Evolutionary conservation across 441 rosid species (phyloP).

Genomic region (Flueggea neowawraea): DNA sequence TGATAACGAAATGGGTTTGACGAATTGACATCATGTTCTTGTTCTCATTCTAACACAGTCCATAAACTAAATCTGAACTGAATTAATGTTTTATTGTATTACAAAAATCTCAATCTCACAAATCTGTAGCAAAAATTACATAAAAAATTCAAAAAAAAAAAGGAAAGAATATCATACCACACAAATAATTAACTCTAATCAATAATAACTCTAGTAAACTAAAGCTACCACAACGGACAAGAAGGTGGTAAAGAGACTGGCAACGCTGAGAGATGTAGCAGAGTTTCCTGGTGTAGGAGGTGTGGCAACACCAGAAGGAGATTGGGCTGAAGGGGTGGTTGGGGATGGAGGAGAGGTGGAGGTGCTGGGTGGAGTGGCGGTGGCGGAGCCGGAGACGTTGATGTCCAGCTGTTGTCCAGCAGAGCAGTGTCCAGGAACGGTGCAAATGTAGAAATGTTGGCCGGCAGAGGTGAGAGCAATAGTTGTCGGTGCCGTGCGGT

Average conservation of each 20-base stretch:
- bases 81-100: not conserved
- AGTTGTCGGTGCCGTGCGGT: slow-evolving; percentile 18
- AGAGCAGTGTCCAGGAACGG: slow-evolving; percentile 26
- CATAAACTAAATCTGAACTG: not conserved
- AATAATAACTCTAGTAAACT: slow-evolving; percentile 18
- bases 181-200: not conserved
- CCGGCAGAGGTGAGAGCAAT: slow-evolving; percentile 29
- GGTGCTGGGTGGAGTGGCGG: slow-evolving; percentile 8
- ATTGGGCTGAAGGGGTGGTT: slow-evolving; percentile 5
- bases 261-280: slow-evolving; percentile 27
- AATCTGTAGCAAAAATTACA: not conserved
- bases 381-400: slow-evolving; percentile 23
- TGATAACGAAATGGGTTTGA: slow-evolving; percentile 8
- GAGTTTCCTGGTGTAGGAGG: slow-evolving; percentile 35
- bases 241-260: slow-evolving; percentile 21
- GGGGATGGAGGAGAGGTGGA: slow-evolving; percentile 10
- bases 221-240: slow-evolving; percentile 24
- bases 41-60: not conserved
- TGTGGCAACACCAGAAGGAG: slow-evolving; percentile 13
- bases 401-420: slow-evolving; percentile 35
- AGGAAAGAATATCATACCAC: not conserved
- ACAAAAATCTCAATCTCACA: not conserved
- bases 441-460: slow-evolving; percentile 29
- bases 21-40: slow-evolving; percentile 1
- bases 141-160: not conserved